Percentiles rank a stretch among this genome's conserved stretches.
phyloP scores from a whole-genome alignment of 129 eudicot species.

The Flaveria brownii region DNA sequence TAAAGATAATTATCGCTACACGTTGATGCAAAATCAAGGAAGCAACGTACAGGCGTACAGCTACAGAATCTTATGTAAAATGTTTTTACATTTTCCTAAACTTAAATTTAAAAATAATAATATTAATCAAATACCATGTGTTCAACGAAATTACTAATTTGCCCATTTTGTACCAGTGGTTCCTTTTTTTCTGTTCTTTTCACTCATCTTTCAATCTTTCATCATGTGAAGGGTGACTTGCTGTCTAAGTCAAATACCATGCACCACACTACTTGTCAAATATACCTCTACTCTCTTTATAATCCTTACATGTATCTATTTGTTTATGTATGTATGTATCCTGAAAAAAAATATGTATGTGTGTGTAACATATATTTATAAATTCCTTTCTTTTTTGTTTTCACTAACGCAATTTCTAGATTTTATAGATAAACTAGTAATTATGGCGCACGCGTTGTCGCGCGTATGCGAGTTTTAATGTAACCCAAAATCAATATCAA shows the following conservation, averaged over 20 bases:
- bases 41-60: conserved; percentile 9
- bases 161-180: background rate
- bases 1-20: background rate
- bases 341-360: too few species aligned
- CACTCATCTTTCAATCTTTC: background rate
- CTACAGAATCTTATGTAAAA: conserved; percentile 35
- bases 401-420: too few species aligned
- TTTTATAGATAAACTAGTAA: too few species aligned
- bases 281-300: background rate
- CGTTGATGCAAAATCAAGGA: conserved; percentile 30
- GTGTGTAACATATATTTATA: too few species aligned
- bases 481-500: too few species aligned
- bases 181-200: background rate
- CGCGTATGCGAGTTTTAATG: too few species aligned
- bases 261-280: conserved; percentile 10
- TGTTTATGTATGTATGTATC: too few species aligned
- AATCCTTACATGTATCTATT: background rate
- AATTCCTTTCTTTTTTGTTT: too few species aligned
- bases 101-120: background rate
- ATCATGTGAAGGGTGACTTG: conserved; percentile 36
- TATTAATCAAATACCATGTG: conserved; percentile 13
- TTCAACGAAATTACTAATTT: background rate
- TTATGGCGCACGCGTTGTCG: too few species aligned
- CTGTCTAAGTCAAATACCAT: conserved; percentile 39
- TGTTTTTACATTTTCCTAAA: conserved; percentile 18